A percentile compares a stretch with the other conserved stretches of the same genome.
These are phyloP conservation scores for Xylariaceae sp. DNA, from an alignment of 2,329 filamentous ascomycete species.

Conservation along the genomic window DNA sequence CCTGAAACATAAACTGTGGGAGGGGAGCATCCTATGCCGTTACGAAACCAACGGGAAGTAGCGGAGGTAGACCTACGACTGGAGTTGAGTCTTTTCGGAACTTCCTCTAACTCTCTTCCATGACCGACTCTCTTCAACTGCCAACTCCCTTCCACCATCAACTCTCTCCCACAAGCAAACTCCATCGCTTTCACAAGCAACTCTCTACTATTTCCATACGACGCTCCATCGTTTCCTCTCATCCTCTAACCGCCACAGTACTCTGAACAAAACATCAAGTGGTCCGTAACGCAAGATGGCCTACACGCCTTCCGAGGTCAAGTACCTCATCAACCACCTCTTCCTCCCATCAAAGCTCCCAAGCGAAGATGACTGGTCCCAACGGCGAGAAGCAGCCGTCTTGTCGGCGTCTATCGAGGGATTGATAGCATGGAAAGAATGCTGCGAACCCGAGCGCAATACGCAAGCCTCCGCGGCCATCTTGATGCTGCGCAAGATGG, in stretches of 20 bases:
- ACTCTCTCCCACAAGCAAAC: too few species aligned
- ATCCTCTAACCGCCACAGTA: background rate
- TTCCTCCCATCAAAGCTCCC: slow-evolving; percentile 22
- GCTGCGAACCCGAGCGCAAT: background rate
- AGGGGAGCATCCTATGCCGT: too few species aligned
- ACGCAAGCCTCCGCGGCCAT: slow-evolving; percentile 9
- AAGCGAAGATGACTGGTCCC: slow-evolving; percentile 15
- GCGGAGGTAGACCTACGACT: too few species aligned
- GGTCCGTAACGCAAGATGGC: background rate
- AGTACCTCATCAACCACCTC: slow-evolving; percentile 22
- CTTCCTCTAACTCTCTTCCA: too few species aligned
- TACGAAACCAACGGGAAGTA: too few species aligned
- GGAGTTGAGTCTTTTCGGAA: too few species aligned
- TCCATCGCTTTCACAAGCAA: too few species aligned
- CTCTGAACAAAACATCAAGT: background rate
- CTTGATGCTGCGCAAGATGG: slow-evolving; percentile 8
- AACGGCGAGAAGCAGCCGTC: slow-evolving; percentile 9
- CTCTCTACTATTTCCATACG: too few species aligned
- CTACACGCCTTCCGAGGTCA: too few species aligned
- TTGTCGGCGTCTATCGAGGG: slow-evolving; percentile 1
- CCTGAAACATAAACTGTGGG: too few species aligned
- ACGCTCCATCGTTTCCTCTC: background rate
- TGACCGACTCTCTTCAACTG: too few species aligned
- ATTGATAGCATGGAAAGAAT: slow-evolving; percentile 3
- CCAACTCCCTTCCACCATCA: too few species aligned